Percentiles rank a stretch among this genome's conserved stretches.
Conservation (phyloP, 768 basidiomycete species). For the Russula earlei region DNA sequence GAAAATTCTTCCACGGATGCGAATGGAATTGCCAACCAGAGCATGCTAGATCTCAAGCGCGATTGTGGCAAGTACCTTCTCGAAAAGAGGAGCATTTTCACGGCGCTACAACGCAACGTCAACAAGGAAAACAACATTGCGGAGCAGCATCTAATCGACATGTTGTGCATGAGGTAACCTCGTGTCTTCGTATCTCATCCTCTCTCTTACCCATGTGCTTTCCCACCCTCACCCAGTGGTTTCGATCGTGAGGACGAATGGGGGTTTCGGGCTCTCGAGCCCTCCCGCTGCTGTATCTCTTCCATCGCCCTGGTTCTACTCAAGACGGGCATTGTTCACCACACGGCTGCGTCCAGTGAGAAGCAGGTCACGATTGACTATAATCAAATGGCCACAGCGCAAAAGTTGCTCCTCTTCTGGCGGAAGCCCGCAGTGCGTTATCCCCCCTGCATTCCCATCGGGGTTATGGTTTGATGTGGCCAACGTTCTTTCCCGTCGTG, state of each 20-base stretch:
- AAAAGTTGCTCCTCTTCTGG: conserved; percentile 97
- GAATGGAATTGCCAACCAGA: conserved; percentile 70
- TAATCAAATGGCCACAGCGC: conserved; percentile 92
- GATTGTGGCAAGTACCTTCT: conserved; percentile 82
- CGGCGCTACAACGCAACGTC: conserved; percentile 95
- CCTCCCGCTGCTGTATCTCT: conserved; percentile 93
- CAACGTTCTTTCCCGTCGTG: neutral
- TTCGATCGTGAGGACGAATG: conserved; percentile 97
- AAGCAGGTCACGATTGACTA: conserved; percentile 81
- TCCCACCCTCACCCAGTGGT: conserved; percentile 45
- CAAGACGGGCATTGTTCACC: conserved; percentile 91
- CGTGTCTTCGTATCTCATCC: conserved; percentile 15
- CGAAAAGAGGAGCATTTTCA: conserved; percentile 88
- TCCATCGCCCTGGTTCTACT: conserved; percentile 95
- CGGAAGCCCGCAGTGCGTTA: conserved; percentile 92
- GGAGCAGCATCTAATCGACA: conserved; percentile 98
- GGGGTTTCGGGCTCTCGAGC: conserved; percentile 95
- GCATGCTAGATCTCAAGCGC: conserved; percentile 72
- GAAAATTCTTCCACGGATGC: conserved; percentile 57
- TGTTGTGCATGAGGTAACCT: conserved; percentile 96
- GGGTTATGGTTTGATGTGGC: conserved; percentile 7
- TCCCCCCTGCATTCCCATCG: conserved; percentile 1
- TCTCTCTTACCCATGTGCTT: conserved; percentile 7
- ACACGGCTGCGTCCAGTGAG: conserved; percentile 39
- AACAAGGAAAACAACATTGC: conserved; percentile 99